Evolutionary conservation across 2,329 filamentous ascomycete genomes (phyloP).

Genomic region (Fusarium buxicola): DNA sequence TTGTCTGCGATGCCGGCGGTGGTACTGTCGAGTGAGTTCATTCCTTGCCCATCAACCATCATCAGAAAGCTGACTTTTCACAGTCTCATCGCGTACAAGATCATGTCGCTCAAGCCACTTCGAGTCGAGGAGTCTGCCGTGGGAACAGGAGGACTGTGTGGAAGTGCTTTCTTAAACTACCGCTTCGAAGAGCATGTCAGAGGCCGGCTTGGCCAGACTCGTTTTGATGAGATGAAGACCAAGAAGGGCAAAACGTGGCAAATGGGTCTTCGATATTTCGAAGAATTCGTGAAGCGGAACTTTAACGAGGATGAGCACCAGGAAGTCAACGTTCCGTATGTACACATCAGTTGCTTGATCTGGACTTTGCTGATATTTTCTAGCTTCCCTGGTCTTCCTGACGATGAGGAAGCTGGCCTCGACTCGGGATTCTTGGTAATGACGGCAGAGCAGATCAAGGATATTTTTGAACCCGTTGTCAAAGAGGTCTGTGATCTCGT

Average conservation of each 20-base stretch:
- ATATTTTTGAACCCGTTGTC: constrained; percentile 80
- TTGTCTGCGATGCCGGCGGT: constrained; percentile 72
- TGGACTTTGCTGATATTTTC: constrained; percentile 6
- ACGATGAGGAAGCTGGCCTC: constrained; percentile 79
- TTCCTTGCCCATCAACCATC: not conserved
- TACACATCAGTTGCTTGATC: constrained; percentile 15
- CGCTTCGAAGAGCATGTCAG: constrained; percentile 83
- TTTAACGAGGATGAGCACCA: constrained; percentile 83
- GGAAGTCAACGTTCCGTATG: constrained; percentile 80
- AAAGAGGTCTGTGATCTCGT: constrained; percentile 76
- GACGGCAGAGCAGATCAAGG: constrained; percentile 75
- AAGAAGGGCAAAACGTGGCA: constrained; percentile 86
- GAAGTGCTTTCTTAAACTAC: constrained; percentile 83
- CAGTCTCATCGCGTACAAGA: constrained; percentile 82
- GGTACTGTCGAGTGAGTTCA: constrained; percentile 72
- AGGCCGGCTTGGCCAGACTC: constrained; percentile 71
- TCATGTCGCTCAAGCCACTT: constrained; percentile 77
- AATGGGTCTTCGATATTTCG: constrained; percentile 82
- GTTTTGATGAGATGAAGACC: constrained; percentile 79
- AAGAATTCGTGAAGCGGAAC: constrained; percentile 86
- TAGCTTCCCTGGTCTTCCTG: constrained; percentile 78
- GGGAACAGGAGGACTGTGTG: constrained; percentile 81
- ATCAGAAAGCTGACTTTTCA: constrained; percentile 30
- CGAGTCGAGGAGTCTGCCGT: constrained; percentile 83
- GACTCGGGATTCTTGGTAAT: constrained; percentile 83